Conservation (phyloP, 768 basidiomycete species). For the Podaxis pistillaris region DNA sequence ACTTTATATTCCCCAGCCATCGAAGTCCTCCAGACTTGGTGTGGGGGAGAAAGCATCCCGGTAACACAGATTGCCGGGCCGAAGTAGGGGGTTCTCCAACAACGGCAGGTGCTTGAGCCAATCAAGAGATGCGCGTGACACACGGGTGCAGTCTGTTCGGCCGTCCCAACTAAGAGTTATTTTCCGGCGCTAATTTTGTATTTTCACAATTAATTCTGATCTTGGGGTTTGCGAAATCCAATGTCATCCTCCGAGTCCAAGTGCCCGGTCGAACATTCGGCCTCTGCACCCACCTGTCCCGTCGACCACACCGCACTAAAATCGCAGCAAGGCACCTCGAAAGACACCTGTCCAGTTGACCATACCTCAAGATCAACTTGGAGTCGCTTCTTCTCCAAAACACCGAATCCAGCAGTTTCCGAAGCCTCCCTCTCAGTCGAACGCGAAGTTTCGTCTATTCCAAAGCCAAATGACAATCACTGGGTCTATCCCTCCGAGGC, state of each 20-base stretch:
- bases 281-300: constrained; percentile 48
- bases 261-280: constrained; percentile 50
- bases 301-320: constrained; percentile 53
- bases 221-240: constrained; percentile 15
- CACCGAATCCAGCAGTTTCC: constrained; percentile 19
- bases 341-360: constrained; percentile 41
- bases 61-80: constrained; percentile 2
- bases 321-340: constrained; percentile 12
- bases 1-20: not conserved
- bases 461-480: constrained; percentile 63
- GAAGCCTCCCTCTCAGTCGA: constrained; percentile 55
- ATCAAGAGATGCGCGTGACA: not conserved
- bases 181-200: not conserved
- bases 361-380: constrained; percentile 38
- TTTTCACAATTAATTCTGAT: constrained; percentile 8
- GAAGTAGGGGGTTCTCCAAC: not conserved
- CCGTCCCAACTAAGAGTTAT: not conserved
- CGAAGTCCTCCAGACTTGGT: not conserved
- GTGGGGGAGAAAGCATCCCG: constrained; percentile 1
- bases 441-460: constrained; percentile 87
- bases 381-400: constrained; percentile 37
- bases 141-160: constrained; percentile 3
- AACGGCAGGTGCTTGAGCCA: not conserved
- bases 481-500: constrained; percentile 99
- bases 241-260: constrained; percentile 27